Percentiles rank a stretch among this genome's conserved stretches.
These are phyloP conservation scores for Penicillium sp. DNA, from an alignment of 2,329 filamentous ascomycete species.

Conservation along the genomic window DNA sequence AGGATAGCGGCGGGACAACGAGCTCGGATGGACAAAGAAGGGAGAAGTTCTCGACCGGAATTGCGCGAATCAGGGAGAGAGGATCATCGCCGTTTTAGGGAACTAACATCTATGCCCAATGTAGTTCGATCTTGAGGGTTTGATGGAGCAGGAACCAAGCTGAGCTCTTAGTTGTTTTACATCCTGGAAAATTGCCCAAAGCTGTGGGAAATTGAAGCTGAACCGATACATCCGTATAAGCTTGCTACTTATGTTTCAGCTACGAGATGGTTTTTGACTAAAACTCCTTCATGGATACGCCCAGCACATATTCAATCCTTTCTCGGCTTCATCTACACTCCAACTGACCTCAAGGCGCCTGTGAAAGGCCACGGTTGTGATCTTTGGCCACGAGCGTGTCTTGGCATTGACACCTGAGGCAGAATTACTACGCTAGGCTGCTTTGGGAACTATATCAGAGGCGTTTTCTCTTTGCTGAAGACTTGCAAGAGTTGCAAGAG, in stretches of 20 bases:
- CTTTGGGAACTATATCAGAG: conserved; percentile 5
- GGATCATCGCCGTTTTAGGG: conserved; percentile 28
- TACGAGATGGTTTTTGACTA: too few species aligned
- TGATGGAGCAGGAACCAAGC: neutral
- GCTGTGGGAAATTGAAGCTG: conserved; percentile 5
- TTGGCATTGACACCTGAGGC: conserved; percentile 5
- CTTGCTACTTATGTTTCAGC: neutral
- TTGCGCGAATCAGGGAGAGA: conserved; percentile 24
- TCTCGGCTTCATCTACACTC: neutral
- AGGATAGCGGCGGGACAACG: conserved; percentile 15
- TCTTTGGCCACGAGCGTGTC: neutral
- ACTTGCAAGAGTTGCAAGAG: too few species aligned
- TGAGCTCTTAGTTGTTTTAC: neutral
- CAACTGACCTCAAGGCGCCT: neutral
- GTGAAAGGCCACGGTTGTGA: conserved; percentile 8
- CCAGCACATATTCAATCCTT: neutral
- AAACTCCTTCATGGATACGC: too few species aligned
- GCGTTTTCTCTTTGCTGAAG: neutral
- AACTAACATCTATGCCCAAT: conserved; percentile 11
- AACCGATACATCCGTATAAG: conserved; percentile 3
- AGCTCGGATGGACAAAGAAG: conserved; percentile 20
- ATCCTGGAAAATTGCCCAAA: conserved; percentile 1
- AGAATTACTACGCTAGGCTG: neutral
- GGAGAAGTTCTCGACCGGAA: conserved; percentile 26
- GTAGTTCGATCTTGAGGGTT: conserved; percentile 1